Conservation (phyloP, 2,329 filamentous ascomycete species). For the Stylonectria norvegica region DNA sequence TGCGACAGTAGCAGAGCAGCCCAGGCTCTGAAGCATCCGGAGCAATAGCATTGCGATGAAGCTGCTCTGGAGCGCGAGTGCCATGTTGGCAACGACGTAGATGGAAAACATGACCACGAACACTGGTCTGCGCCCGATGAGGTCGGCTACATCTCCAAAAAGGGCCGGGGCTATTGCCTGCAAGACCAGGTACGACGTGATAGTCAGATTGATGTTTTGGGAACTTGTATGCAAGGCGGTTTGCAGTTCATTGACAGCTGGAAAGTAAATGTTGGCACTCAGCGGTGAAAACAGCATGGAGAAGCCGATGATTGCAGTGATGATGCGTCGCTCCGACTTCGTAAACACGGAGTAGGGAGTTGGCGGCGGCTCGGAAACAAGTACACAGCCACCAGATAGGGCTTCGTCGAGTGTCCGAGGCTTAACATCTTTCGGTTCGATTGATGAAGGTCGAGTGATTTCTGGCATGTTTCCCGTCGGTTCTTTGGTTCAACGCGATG, state of each 20-base stretch:
- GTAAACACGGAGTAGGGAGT: too few relatives aligned
- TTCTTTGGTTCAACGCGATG: too few relatives aligned
- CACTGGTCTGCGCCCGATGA: slow-evolving; percentile 44
- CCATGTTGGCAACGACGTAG: slow-evolving; percentile 45
- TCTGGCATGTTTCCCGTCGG: too few relatives aligned
- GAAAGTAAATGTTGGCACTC: slow-evolving; percentile 42
- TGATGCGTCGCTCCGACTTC: too few relatives aligned
- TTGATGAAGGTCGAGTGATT: too few relatives aligned
- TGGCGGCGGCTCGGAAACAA: too few relatives aligned
- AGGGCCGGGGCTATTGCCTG: slow-evolving; percentile 51
- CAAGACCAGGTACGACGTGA: slow-evolving; percentile 47
- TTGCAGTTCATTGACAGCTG: slow-evolving; percentile 41
- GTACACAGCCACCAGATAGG: too few relatives aligned
- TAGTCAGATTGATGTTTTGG: slow-evolving; percentile 37
- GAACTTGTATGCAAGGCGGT: slow-evolving; percentile 34
- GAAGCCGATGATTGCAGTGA: too few relatives aligned
- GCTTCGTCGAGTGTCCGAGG: too few relatives aligned
- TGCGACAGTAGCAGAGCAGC: slow-evolving; percentile 53
- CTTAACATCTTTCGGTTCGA: too few relatives aligned
- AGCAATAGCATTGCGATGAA: slow-evolving; percentile 46
- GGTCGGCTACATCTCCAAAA: slow-evolving; percentile 50
- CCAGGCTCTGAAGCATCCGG: slow-evolving; percentile 48
- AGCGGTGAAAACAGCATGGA: slow-evolving; percentile 30
- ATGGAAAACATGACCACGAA: slow-evolving; percentile 46
- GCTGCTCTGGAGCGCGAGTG: slow-evolving; percentile 40